Evolutionary conservation across 2,329 filamentous ascomycete genomes (phyloP).

Genomic region (Penicillium sp.): DNA sequence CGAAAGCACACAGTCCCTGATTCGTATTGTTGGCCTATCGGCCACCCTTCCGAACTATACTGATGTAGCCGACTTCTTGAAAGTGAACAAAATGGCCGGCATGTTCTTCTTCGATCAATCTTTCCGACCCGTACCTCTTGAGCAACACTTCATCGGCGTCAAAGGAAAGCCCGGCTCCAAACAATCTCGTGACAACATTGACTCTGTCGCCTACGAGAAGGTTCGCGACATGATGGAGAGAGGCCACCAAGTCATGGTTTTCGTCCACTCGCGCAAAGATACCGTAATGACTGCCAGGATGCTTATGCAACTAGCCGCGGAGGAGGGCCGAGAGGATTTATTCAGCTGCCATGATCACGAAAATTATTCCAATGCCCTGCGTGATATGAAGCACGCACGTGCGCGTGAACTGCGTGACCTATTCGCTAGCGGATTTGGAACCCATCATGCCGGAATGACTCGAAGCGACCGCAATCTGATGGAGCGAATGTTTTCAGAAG

Average conservation of each 20-base stretch:
- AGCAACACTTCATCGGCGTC: constrained; percentile 96
- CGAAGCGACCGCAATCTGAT: constrained; percentile 93
- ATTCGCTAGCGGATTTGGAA: constrained; percentile 84
- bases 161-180: constrained; percentile 81
- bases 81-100: constrained; percentile 88
- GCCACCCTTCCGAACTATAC: constrained; percentile 95
- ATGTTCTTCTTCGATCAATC: constrained; percentile 97
- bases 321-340: constrained; percentile 74
- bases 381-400: constrained; percentile 81
- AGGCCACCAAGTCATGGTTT: constrained; percentile 99
- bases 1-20: constrained; percentile 95
- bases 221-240: constrained; percentile 85
- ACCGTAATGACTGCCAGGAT: constrained; percentile 84
- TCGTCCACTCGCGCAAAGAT: constrained; percentile 94
- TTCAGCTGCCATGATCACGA: constrained; percentile 80
- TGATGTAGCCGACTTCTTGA: constrained; percentile 94
- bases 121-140: constrained; percentile 90
- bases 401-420: constrained; percentile 86
- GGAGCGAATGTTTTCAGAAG: constrained; percentile 85
- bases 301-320: constrained; percentile 79
- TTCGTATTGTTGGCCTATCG: constrained; percentile 91
- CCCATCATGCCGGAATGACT: constrained; percentile 96
- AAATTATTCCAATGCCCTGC: constrained; percentile 72
- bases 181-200: constrained; percentile 82
- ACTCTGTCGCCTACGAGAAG: constrained; percentile 86